Percentiles rank a stretch among this genome's conserved stretches.
These are phyloP conservation scores for Candida morakotiae DNA, from an alignment of 805 yeast species.

Conservation along the genomic window DNA sequence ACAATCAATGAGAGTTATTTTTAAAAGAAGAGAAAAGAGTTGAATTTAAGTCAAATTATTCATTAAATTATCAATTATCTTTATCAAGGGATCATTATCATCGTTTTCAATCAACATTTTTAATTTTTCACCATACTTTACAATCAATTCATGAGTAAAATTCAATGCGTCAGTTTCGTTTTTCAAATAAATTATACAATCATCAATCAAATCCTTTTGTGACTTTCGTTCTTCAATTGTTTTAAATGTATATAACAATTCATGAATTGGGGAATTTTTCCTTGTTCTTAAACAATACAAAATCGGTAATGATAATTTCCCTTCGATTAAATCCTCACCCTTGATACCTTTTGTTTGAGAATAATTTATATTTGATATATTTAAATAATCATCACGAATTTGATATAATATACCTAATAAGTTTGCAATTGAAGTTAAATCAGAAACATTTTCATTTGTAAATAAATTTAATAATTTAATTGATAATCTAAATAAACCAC, in stretches of 20 bases:
- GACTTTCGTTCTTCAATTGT: conserved; percentile 15
- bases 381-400: conserved; percentile 78
- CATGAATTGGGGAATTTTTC: conserved; percentile 18
- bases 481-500: conserved; percentile 79
- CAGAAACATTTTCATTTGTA: not conserved
- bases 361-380: conserved; percentile 49
- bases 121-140: conserved; percentile 17
- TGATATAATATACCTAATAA: conserved; percentile 81
- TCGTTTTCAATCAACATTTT: conserved; percentile 10
- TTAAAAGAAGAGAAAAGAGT: too few relatives aligned
- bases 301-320: conserved; percentile 83
- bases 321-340: conserved; percentile 82
- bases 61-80: conserved; percentile 15
- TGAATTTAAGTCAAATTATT: too few relatives aligned
- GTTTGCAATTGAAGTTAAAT: conserved; percentile 56
- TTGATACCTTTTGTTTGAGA: conserved; percentile 67
- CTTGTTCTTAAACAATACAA: conserved; percentile 43
- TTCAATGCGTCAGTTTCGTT: conserved; percentile 19
- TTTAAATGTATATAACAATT: conserved; percentile 15
- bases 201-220: conserved; percentile 12
- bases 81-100: conserved; percentile 9
- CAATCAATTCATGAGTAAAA: conserved; percentile 20
- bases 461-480: conserved; percentile 53
- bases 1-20: too few relatives aligned
- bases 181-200: conserved; percentile 20